A percentile compares a stretch with the other conserved stretches of the same genome.
Conservation (phyloP, 108 stramenopile genomes). For the Fragilariopsis cylindrus region DNA sequence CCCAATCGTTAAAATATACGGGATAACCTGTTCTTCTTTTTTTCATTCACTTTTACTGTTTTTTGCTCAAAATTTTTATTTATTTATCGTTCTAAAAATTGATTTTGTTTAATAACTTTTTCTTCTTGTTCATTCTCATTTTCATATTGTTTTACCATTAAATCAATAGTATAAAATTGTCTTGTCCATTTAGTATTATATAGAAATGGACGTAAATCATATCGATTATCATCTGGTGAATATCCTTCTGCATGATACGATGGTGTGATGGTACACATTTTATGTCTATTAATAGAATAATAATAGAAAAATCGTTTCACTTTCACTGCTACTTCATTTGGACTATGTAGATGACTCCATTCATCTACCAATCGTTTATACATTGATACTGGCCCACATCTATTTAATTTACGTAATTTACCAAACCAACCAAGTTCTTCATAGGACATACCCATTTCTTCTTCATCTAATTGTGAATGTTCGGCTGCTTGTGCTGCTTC, state of each 20-base stretch:
- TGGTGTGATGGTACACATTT: constrained; percentile 98
- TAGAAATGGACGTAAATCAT: constrained; percentile 95
- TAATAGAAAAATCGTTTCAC: constrained; percentile 94
- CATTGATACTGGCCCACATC: constrained; percentile 97
- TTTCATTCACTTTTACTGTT: too few relatives aligned
- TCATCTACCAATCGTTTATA: constrained; percentile 74
- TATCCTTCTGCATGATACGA: constrained; percentile 97
- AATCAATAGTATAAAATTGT: constrained; percentile 83
- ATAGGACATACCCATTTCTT: constrained; percentile 99
- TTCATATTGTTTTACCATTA: constrained; percentile 32
- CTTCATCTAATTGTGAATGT: constrained; percentile 93
- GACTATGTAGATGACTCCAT: constrained; percentile 58
- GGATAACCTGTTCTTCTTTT: too few relatives aligned
- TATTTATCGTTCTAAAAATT: background rate
- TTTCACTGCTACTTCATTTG: constrained; percentile 84
- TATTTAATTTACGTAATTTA: constrained; percentile 85
- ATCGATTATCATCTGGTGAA: constrained; percentile 98
- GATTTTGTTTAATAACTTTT: background rate
- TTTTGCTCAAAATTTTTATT: background rate
- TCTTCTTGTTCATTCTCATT: background rate
- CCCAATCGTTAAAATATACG: too few relatives aligned
- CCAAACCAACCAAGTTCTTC: constrained; percentile 95
- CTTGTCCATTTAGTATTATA: constrained; percentile 91
- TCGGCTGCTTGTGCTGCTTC: constrained; percentile 39
- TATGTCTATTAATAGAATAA: constrained; percentile 97